These are phyloP conservation scores for Ceratocystis eucalypticola DNA, from an alignment of 2,329 filamentous ascomycete species.

Conservation along the genomic window DNA sequence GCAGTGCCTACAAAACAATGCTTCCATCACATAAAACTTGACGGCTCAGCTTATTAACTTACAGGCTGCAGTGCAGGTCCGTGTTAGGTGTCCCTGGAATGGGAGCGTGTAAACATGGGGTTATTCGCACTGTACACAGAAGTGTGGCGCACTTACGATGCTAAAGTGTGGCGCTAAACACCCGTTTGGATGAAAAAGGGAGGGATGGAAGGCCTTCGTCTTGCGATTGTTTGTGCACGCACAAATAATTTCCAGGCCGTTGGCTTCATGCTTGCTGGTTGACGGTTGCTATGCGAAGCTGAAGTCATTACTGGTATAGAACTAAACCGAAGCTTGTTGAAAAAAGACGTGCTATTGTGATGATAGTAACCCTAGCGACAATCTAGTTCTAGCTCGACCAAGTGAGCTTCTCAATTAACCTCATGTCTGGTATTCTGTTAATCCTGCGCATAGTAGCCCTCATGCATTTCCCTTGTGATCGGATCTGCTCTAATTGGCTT, in stretches of 20 bases:
- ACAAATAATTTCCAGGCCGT: not conserved
- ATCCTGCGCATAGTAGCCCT: constrained; percentile 23
- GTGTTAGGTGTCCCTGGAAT: not conserved
- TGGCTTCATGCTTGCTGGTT: not conserved
- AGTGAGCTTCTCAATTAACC: not conserved
- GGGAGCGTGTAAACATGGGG: not conserved
- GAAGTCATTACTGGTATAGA: not conserved
- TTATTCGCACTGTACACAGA: not conserved
- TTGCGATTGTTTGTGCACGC: not conserved
- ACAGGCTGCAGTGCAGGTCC: not conserved
- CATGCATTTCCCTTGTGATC: constrained; percentile 34
- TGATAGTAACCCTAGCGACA: not conserved
- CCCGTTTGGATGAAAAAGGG: not conserved
- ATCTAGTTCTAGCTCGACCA: not conserved
- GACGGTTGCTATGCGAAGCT: not conserved
- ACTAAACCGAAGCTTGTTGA: too few species aligned
- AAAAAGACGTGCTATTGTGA: not conserved
- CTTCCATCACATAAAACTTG: not conserved
- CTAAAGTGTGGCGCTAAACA: not conserved
- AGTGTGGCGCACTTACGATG: not conserved
- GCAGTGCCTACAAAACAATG: not conserved
- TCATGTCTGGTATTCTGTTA: not conserved
- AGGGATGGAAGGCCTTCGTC: not conserved
- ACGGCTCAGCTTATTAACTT: not conserved
- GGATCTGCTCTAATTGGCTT: constrained; percentile 9